Evolutionary conservation across 371 early-diverging fungal species (phyloP).

Genomic region (Mucor saturninus): DNA sequence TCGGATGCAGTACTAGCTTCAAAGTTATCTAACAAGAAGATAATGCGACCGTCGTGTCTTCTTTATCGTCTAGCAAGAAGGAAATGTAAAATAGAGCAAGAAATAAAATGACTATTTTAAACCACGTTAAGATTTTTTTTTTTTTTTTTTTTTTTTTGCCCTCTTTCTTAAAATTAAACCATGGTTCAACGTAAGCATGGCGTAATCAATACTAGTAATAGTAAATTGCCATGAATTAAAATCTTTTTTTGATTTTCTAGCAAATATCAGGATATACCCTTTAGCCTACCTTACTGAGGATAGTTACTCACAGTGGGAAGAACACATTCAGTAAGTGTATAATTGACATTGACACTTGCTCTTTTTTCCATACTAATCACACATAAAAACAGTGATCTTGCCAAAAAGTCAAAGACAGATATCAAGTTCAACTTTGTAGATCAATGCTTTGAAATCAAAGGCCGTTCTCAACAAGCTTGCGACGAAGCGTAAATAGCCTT

Average conservation of each 20-base stretch:
- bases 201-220: neutral
- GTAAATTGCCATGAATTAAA: neutral
- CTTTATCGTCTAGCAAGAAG: too few species aligned
- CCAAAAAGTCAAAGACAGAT: slow-evolving; percentile 15
- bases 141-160: neutral
- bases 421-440: slow-evolving; percentile 16
- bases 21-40: too few species aligned
- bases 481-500: slow-evolving; percentile 17
- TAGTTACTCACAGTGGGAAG: slow-evolving; percentile 2
- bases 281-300: slow-evolving; percentile 1
- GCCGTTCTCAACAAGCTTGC: slow-evolving; percentile 25
- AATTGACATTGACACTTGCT: too few species aligned
- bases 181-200: slow-evolving; percentile 13
- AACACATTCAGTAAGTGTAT: slow-evolving; percentile 4
- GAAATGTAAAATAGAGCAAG: neutral
- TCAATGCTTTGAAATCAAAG: slow-evolving; percentile 26
- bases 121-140: neutral
- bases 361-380: too few species aligned
- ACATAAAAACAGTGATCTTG: slow-evolving; percentile 10
- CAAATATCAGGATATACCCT: slow-evolving; percentile 21
- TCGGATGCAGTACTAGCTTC: too few species aligned
- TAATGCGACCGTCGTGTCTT: too few species aligned
- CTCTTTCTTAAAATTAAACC: neutral
- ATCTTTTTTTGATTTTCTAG: slow-evolving; percentile 1
- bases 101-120: neutral